phyloP scores from a whole-genome alignment of 176 grass and related monocot genomes.

The Pontederia crassipes region DNA sequence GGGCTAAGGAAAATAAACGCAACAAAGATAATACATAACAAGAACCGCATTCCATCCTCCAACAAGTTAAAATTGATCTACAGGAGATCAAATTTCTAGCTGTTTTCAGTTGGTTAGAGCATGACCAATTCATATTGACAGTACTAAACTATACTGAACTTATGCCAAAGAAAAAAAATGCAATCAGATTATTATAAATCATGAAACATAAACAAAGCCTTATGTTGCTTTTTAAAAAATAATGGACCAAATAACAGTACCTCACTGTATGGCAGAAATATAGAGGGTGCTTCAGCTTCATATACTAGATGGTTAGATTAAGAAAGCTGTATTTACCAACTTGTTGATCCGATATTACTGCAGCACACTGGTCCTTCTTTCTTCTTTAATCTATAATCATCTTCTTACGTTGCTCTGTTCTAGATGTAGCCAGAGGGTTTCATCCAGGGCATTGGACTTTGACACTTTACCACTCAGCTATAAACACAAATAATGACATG shows the following conservation, averaged over 20 bases:
- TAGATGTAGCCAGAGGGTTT: conserved; percentile 35
- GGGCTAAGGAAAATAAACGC: not conserved
- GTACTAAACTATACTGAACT: too few species aligned
- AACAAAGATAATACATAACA: not conserved
- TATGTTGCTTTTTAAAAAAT: too few species aligned
- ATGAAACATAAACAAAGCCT: too few species aligned
- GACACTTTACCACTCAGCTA: conserved; percentile 39
- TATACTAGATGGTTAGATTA: not conserved
- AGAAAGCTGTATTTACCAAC: conserved; percentile 29
- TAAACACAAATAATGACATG: not conserved
- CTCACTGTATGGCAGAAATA: not conserved
- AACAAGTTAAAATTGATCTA: not conserved
- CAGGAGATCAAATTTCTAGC: too few species aligned
- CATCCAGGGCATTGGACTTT: conserved; percentile 19
- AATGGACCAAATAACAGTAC: not conserved
- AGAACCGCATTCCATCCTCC: not conserved
- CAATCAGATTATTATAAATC: too few species aligned
- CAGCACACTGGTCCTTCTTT: conserved; percentile 38
- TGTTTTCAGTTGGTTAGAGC: too few species aligned
- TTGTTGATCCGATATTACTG: conserved; percentile 34
- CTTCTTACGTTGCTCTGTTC: conserved; percentile 48
- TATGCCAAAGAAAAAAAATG: too few species aligned
- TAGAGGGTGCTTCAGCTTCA: not conserved
- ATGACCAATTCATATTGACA: too few species aligned
- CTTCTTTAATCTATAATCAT: conserved; percentile 35